Base-by-base conservation (phyloP, 2,329 filamentous ascomycete genomes). In the Fulvia fulva region DNA sequence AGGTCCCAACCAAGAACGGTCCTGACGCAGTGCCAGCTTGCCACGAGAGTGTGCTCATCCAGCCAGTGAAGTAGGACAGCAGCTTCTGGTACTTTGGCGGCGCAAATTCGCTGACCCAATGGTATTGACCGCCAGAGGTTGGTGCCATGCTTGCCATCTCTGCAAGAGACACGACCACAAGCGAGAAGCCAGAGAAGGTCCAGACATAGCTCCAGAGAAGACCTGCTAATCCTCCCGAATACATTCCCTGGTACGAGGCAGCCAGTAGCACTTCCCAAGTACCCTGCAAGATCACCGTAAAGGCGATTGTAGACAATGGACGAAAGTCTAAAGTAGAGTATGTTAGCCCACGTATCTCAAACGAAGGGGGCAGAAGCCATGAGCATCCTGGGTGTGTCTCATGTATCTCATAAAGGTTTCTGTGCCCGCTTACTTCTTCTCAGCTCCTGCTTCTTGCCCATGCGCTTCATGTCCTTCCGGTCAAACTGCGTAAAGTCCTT, bases 201-300 rank as follows among this genome's bases (percentile, higher is more conserved):
- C 65, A 67, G 5, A 70, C 56, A 32, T 66, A 69, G 6, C 56
- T 60, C 67, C 67, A 70, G 55, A 69, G 64, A 12, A 70, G 49
- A 14, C 68, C 68, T 2, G 62, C 68, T 21, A 65, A 52, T 5
- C 68, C 68, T 32, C 68, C 68, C 50, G 61, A 61, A 12, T 61
- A 56, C 22, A 69, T 55, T 14, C 60, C 65, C 26, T 56, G 57
- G 14, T 51, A 56, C 14, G 57, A 60, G 14, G 60, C 55, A 2
- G 73, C 70, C 3, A 80, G 65, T 5, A 76, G 69, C 16, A 76
- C 74, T 63, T 83, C 80, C 81, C 81, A 83, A 0, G 80, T 81
- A 41, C 76, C 77, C 65, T 80, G 75, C 34, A 79, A 72, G 12
- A 78, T 76, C 59, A 77, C 78, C 28, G 74, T 75, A 55, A 81